Evolutionary conservation across 2,329 filamentous ascomycete genomes (phyloP).

Genomic region (Venturiaceae sp.): DNA sequence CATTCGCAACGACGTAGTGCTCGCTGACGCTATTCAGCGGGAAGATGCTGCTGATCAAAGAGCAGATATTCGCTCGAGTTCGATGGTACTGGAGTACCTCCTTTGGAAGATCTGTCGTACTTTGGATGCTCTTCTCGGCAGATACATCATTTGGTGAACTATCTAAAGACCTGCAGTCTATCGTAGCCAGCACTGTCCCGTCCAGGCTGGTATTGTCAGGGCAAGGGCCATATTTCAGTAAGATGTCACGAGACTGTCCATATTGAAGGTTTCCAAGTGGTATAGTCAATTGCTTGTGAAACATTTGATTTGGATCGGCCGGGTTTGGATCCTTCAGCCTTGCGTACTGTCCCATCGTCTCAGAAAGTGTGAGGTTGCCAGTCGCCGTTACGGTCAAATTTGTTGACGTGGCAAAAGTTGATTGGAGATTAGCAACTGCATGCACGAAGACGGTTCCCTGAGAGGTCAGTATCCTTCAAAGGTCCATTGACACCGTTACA

Average conservation of each 20-base stretch:
- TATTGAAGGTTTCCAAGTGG: conserved; percentile 45
- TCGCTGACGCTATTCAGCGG: conserved; percentile 28
- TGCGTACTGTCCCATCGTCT: conserved; percentile 5
- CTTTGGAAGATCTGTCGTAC: background rate
- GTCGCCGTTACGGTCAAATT: conserved; percentile 26
- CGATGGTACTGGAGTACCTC: conserved; percentile 33
- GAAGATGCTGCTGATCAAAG: conserved; percentile 38
- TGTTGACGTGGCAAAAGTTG: conserved; percentile 44
- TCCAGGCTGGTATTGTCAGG: background rate
- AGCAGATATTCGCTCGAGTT: conserved; percentile 40
- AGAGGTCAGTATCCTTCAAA: conserved; percentile 2
- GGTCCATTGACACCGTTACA: background rate
- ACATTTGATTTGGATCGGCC: background rate
- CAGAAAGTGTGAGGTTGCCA: background rate
- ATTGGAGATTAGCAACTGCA: conserved; percentile 51
- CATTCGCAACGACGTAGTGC: conserved; percentile 16
- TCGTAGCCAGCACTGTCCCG: background rate
- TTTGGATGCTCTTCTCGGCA: background rate
- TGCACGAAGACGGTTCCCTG: conserved; percentile 51
- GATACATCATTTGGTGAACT: background rate
- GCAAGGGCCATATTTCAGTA: conserved; percentile 22
- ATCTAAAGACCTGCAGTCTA: conserved; percentile 7
- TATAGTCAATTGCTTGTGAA: conserved; percentile 23
- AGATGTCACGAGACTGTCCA: conserved; percentile 50
- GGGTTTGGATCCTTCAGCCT: background rate